A percentile compares a stretch with the other conserved stretches of the same genome.
phyloP scores from a whole-genome alignment of 2,329 filamentous ascomycete genomes.

The Fusarium citri region DNA sequence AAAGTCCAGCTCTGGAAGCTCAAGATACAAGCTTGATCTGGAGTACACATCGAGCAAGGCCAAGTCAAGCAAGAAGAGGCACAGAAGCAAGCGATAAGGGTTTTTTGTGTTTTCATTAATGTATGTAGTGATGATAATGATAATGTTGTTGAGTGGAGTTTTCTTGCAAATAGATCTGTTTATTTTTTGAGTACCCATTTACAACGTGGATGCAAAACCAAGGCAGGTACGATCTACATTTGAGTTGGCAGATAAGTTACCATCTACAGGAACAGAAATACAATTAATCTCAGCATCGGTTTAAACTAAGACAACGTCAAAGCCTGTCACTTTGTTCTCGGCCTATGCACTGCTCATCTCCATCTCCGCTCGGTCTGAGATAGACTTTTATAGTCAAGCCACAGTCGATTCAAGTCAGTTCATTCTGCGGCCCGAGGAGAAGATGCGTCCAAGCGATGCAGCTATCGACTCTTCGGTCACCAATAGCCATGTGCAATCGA shows the following conservation, averaged over 20 bases:
- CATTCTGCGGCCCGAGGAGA: conserved; percentile 20
- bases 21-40: conserved; percentile 47
- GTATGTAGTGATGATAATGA: background rate
- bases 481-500: conserved; percentile 31
- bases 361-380: conserved; percentile 1
- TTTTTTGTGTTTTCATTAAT: background rate
- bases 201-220: background rate
- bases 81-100: conserved; percentile 41
- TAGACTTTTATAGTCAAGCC: conserved; percentile 28
- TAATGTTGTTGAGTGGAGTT: background rate
- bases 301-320: background rate
- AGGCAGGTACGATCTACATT: background rate
- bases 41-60: conserved; percentile 47
- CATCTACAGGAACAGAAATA: background rate
- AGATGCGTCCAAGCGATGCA: conserved; percentile 27
- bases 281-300: background rate
- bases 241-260: background rate
- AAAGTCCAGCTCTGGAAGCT: conserved; percentile 38
- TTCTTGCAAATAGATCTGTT: background rate
- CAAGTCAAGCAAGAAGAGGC: conserved; percentile 46
- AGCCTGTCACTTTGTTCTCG: background rate
- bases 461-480: conserved; percentile 5
- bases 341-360: background rate
- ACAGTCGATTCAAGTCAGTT: conserved; percentile 24
- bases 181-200: background rate